Conservation (phyloP, 805 yeast genomes). For the Lipomyces orientalis region DNA sequence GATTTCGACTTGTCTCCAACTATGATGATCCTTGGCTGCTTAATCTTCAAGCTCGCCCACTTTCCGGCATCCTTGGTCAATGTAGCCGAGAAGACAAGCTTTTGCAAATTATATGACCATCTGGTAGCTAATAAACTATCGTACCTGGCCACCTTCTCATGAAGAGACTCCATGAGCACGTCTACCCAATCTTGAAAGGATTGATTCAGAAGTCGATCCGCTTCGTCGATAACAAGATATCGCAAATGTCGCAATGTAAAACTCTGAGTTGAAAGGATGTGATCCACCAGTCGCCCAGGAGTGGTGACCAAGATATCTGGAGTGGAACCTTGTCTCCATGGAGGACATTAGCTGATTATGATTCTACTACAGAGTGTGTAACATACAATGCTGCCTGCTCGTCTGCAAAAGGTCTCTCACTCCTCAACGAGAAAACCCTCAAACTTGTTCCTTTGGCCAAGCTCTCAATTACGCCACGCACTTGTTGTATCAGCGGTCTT, state of each 20-base stretch:
- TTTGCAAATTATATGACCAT: slow-evolving; percentile 48
- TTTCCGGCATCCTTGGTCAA: slow-evolving; percentile 92
- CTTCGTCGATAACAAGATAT: slow-evolving; percentile 93
- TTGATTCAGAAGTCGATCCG: slow-evolving; percentile 91
- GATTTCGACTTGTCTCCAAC: slow-evolving; percentile 57
- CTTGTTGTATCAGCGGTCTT: slow-evolving; percentile 83
- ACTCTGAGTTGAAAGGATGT: slow-evolving; percentile 89
- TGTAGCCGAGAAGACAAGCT: slow-evolving; percentile 90
- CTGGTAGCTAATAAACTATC: slow-evolving; percentile 21
- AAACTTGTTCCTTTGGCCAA: slow-evolving; percentile 72
- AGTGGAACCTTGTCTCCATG: slow-evolving; percentile 26
- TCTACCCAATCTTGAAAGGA: slow-evolving; percentile 92
- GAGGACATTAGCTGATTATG: not conserved
- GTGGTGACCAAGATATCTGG: slow-evolving; percentile 55
- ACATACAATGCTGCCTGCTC: slow-evolving; percentile 60
- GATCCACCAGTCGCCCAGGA: slow-evolving; percentile 79
- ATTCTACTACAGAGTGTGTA: not conserved
- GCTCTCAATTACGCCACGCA: slow-evolving; percentile 63
- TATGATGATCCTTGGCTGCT: slow-evolving; percentile 73
- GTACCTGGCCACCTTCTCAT: slow-evolving; percentile 14
- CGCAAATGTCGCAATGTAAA: slow-evolving; percentile 78
- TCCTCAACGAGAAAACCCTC: slow-evolving; percentile 61
- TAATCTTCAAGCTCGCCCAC: slow-evolving; percentile 70
- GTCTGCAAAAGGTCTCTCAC: slow-evolving; percentile 62
- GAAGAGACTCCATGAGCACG: slow-evolving; percentile 45